Conservation (phyloP, 208 protist genomes). For the Lotmaria passim region DNA sequence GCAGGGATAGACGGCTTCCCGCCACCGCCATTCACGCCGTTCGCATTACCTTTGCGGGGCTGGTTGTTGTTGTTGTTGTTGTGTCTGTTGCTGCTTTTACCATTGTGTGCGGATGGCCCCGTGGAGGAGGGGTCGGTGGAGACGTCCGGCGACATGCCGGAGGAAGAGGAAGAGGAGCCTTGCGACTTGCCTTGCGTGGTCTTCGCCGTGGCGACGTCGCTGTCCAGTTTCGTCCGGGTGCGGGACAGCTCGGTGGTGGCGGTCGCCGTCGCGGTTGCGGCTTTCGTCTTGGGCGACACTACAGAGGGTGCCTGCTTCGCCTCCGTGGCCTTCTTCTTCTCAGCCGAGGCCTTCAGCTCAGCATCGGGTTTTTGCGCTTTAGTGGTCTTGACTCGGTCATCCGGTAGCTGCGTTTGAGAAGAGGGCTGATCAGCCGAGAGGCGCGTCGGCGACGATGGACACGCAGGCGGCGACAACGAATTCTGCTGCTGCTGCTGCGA, state of each 20-base stretch:
- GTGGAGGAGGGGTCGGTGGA: not conserved
- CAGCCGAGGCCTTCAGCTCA: not conserved
- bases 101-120: not conserved
- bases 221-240: constrained; percentile 17
- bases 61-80: constrained; percentile 3
- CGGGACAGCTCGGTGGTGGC: constrained; percentile 1
- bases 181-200: not conserved
- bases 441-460: too few species aligned
- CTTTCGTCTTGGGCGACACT: too few species aligned
- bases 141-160: not conserved
- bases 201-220: constrained; percentile 9
- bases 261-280: not conserved
- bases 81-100: not conserved
- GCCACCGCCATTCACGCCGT: not conserved
- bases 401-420: not conserved
- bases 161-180: too few species aligned
- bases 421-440: too few species aligned
- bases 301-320: not conserved
- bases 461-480: too few species aligned
- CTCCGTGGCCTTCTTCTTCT: not conserved
- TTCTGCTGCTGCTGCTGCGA: too few species aligned
- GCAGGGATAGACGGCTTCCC: constrained; percentile 4
- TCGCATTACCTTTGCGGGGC: too few species aligned
- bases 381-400: not conserved
- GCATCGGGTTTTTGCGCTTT: not conserved